Evolutionary conservation across 257 asterid genomes (phyloP).

Genomic region (Mitragyna speciosa): DNA sequence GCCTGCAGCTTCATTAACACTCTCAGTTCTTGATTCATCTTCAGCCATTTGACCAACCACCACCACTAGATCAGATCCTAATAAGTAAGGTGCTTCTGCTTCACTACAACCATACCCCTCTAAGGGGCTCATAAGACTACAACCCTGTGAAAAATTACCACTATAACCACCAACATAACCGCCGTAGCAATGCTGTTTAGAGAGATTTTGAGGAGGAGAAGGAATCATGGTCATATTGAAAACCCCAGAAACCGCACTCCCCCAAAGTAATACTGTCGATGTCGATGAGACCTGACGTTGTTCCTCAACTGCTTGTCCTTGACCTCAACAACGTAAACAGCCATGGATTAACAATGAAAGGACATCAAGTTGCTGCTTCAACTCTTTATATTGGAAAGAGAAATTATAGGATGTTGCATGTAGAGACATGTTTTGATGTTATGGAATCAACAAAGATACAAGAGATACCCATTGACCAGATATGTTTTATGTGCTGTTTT

Average conservation of each 20-base stretch:
- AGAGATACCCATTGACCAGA: slow-evolving; percentile 52
- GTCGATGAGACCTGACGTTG: not conserved
- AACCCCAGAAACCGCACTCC: slow-evolving; percentile 23
- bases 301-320: not conserved
- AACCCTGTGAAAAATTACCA: slow-evolving; percentile 27
- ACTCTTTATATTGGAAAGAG: slow-evolving; percentile 19
- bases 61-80: slow-evolving; percentile 50
- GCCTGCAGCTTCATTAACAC: slow-evolving; percentile 25
- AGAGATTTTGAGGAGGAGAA: slow-evolving; percentile 19
- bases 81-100: not conserved
- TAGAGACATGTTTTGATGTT: slow-evolving; percentile 24
- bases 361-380: not conserved
- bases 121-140: slow-evolving; percentile 41
- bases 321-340: slow-evolving; percentile 16
- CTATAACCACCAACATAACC: slow-evolving; percentile 9
- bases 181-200: slow-evolving; percentile 30
- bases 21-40: slow-evolving; percentile 42
- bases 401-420: slow-evolving; percentile 8
- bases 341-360: slow-evolving; percentile 35
- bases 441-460: slow-evolving; percentile 25
- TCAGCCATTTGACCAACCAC: slow-evolving; percentile 47
- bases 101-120: slow-evolving; percentile 34
- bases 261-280: not conserved
- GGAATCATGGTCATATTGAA: slow-evolving; percentile 70
- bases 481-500: not conserved